These are phyloP conservation scores for Cryoendolithus antarcticus DNA, from an alignment of 2,329 filamentous ascomycete species.

Conservation along the genomic window DNA sequence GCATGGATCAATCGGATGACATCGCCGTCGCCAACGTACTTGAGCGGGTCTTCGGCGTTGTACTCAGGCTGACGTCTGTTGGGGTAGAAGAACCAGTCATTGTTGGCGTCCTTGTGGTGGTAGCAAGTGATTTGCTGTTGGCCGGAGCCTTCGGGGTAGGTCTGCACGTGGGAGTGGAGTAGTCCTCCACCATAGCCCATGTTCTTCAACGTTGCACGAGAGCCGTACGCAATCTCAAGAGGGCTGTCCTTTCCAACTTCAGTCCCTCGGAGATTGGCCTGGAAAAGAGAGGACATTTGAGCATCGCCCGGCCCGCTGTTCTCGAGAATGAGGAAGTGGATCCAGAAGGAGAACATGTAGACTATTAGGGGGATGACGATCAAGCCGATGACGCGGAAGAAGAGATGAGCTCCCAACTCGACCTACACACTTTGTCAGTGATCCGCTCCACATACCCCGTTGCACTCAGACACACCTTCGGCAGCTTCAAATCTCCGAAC, in stretches of 20 bases:
- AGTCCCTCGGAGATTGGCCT: slow-evolving; percentile 87
- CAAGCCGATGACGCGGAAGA: slow-evolving; percentile 68
- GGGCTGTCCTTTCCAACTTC: slow-evolving; percentile 92
- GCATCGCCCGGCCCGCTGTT: slow-evolving; percentile 92
- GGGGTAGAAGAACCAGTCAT: slow-evolving; percentile 98
- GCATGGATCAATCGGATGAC: slow-evolving; percentile 81
- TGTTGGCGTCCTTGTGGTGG: slow-evolving; percentile 98
- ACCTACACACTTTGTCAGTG: slow-evolving; percentile 28
- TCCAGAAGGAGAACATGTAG: slow-evolving; percentile 89
- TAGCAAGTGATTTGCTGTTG: slow-evolving; percentile 99
- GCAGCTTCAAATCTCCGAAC: slow-evolving; percentile 89
- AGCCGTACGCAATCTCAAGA: slow-evolving; percentile 80
- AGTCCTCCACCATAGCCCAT: slow-evolving; percentile 98
- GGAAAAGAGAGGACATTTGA: slow-evolving; percentile 99
- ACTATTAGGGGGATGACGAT: slow-evolving; percentile 82
- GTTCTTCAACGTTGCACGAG: slow-evolving; percentile 87
- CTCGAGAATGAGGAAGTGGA: slow-evolving; percentile 89
- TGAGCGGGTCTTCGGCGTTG: slow-evolving; percentile 55
- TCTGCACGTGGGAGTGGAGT: slow-evolving; percentile 91
- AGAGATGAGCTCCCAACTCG: slow-evolving; percentile 63
- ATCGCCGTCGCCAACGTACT: slow-evolving; percentile 65
- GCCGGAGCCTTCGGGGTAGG: slow-evolving; percentile 79
- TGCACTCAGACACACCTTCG: slow-evolving; percentile 45
- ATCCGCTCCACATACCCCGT: neutral
- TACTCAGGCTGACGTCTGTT: slow-evolving; percentile 68